phyloP scores from a whole-genome alignment of 257 asterid genomes.

The Striga asiatica region DNA sequence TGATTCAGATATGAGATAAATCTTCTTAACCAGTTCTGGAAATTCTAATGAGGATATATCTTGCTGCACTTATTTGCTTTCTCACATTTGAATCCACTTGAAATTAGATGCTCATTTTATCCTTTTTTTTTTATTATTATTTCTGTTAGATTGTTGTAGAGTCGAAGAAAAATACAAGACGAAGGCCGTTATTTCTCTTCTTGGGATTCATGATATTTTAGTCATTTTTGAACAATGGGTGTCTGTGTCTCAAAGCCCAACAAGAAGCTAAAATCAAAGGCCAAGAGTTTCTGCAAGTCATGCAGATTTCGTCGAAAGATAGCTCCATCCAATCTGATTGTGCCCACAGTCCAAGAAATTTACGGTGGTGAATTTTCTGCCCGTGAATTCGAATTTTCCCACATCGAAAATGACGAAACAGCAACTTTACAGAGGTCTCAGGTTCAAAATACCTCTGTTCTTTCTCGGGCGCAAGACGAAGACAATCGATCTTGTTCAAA shows the following conservation, averaged over 20 bases:
- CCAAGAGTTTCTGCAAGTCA: conserved; percentile 33
- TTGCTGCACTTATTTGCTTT: too few species aligned
- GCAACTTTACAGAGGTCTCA: conserved; percentile 21
- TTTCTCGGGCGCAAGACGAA: conserved; percentile 22
- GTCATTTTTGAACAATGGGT: conserved; percentile 41
- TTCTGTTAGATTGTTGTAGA: too few species aligned
- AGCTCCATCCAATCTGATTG: conserved; percentile 41
- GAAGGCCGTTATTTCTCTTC: background rate
- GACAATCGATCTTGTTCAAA: conserved; percentile 17
- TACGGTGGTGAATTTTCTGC: conserved; percentile 20
- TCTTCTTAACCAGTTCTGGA: too few species aligned
- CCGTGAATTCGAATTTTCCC: conserved; percentile 27
- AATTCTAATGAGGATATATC: too few species aligned
- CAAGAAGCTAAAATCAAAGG: conserved; percentile 44
- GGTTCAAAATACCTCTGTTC: conserved; percentile 18
- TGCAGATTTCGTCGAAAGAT: conserved; percentile 47
- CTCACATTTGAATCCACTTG: too few species aligned
- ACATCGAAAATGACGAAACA: conserved; percentile 7
- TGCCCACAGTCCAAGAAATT: conserved; percentile 30
- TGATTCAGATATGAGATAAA: too few species aligned
- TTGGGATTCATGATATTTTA: conserved; percentile 18
- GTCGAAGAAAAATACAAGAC: too few species aligned
- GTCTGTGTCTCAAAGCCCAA: conserved; percentile 69
- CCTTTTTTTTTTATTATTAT: too few species aligned
- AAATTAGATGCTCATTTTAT: too few species aligned